A percentile compares a stretch with the other conserved stretches of the same genome.
phyloP scores from a whole-genome alignment of 257 asterid species.

The Jacaranda copaia region DNA sequence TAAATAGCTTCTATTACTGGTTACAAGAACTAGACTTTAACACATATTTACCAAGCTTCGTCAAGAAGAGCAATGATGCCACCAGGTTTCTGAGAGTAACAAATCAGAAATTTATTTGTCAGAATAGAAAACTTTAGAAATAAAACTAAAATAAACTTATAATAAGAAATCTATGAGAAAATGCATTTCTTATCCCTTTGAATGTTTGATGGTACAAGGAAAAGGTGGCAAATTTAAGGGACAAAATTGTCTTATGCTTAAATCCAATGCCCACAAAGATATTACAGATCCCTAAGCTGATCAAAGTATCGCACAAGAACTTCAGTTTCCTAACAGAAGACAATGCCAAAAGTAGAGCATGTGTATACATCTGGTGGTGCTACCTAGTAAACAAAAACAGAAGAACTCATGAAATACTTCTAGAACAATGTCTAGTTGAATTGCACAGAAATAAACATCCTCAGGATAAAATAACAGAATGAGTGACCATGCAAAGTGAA shows the following conservation, averaged over 20 bases:
- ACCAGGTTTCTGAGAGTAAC: slow-evolving; percentile 75
- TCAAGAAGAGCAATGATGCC: slow-evolving; percentile 85
- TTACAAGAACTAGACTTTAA: background rate
- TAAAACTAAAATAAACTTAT: slow-evolving; percentile 12
- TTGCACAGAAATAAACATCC: no score
- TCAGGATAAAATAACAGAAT: no score
- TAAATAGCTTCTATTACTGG: background rate
- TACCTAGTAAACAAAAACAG: no score
- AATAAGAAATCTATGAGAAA: background rate
- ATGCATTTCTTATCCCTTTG: background rate
- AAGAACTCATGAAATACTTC: no score
- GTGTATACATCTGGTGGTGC: no score
- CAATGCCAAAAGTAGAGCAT: background rate
- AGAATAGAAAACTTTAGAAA: slow-evolving; percentile 16
- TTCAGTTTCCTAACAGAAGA: background rate
- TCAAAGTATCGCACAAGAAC: background rate
- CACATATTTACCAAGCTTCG: slow-evolving; percentile 75
- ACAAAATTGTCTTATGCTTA: background rate
- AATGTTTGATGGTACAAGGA: slow-evolving; percentile 2
- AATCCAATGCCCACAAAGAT: background rate
- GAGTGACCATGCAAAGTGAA: no score
- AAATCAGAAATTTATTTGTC: slow-evolving; percentile 29
- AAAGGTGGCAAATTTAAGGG: background rate
- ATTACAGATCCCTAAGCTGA: background rate
- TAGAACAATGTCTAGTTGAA: no score